Percentiles rank a stretch among this genome's conserved stretches.
Evolutionary conservation across 352 stramenopile genomes (phyloP).

Genomic region (Globisporangium viniferum): DNA sequence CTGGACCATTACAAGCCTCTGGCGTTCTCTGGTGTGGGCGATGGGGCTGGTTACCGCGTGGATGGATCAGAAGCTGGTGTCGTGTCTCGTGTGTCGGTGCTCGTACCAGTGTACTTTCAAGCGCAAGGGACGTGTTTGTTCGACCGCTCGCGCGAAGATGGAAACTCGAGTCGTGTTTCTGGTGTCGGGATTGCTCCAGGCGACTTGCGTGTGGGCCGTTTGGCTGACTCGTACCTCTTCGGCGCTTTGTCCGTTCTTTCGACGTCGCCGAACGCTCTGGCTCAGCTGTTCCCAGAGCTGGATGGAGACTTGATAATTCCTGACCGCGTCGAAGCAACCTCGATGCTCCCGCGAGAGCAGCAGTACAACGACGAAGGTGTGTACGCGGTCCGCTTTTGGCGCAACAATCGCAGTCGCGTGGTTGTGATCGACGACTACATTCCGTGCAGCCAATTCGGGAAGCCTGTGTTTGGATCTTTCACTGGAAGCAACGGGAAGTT

Average conservation of each 20-base stretch:
- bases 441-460: constrained; percentile 79
- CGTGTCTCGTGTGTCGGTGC: constrained; percentile 67
- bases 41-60: constrained; percentile 67
- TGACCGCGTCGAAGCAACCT: constrained; percentile 58
- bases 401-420: constrained; percentile 75
- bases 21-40: constrained; percentile 64
- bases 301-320: constrained; percentile 54
- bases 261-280: constrained; percentile 68
- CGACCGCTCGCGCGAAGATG: constrained; percentile 62
- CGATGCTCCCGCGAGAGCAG: constrained; percentile 60
- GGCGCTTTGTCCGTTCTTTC: constrained; percentile 80
- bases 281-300: constrained; percentile 68
- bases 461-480: constrained; percentile 83
- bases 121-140: constrained; percentile 78
- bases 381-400: constrained; percentile 84
- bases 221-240: constrained; percentile 80
- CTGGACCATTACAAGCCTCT: constrained; percentile 80
- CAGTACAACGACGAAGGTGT: constrained; percentile 89
- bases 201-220: constrained; percentile 56
- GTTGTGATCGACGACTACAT: constrained; percentile 86
- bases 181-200: constrained; percentile 66
- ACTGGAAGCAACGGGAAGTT: constrained; percentile 79
- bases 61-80: constrained; percentile 51
- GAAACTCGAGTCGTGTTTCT: constrained; percentile 41
- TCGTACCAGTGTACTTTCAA: constrained; percentile 78